Conservation (phyloP, 2,329 filamentous ascomycete genomes). For the Fusarium bactridioides region DNA sequence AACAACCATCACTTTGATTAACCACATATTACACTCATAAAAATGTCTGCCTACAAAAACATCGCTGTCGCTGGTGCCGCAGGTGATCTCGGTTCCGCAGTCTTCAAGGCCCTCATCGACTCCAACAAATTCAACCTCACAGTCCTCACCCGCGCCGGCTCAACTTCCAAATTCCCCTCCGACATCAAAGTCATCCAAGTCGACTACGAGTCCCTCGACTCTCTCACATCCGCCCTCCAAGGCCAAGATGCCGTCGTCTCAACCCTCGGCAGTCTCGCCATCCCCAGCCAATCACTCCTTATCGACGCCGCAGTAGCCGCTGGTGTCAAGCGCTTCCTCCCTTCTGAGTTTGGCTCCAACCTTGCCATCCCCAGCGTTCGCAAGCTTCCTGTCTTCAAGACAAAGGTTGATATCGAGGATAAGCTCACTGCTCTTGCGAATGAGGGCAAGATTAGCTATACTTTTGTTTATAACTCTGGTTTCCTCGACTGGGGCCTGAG, state of each 20-base stretch:
- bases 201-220: constrained; percentile 53
- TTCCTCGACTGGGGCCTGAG: constrained; percentile 67
- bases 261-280: constrained; percentile 46
- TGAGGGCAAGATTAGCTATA: constrained; percentile 60
- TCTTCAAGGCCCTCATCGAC: constrained; percentile 44
- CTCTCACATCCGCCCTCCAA: constrained; percentile 59
- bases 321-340: constrained; percentile 68
- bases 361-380: constrained; percentile 44
- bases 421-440: constrained; percentile 52
- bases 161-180: constrained; percentile 46
- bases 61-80: constrained; percentile 50
- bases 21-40: background rate
- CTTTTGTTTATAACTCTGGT: constrained; percentile 58
- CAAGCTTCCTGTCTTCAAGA: constrained; percentile 58
- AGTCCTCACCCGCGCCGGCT: constrained; percentile 51
- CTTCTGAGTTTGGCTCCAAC: constrained; percentile 63
- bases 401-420: constrained; percentile 56
- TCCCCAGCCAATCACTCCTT: constrained; percentile 52
- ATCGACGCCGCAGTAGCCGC: constrained; percentile 67
- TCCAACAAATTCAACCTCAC: constrained; percentile 48
- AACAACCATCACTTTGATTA: background rate
- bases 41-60: constrained; percentile 48
- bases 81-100: constrained; percentile 45
- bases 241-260: constrained; percentile 65
- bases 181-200: constrained; percentile 45